phyloP scores from a whole-genome alignment of 2,329 filamentous ascomycete genomes.

The Eutypella sp. region DNA sequence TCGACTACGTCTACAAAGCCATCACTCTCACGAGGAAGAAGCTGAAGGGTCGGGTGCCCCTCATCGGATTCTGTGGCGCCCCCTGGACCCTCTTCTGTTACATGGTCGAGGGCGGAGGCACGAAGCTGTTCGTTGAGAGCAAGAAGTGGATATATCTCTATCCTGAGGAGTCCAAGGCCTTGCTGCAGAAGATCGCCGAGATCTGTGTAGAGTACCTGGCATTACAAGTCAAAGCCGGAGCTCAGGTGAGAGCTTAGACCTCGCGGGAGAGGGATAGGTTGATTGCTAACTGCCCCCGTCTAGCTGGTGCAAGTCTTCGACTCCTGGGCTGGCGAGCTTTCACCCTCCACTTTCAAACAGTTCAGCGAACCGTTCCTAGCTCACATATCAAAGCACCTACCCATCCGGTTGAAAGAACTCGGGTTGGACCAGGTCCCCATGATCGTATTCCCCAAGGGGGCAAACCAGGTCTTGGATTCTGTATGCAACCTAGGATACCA shows the following conservation, averaged over 20 bases:
- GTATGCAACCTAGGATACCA: conserved; percentile 87
- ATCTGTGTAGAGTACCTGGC: conserved; percentile 94
- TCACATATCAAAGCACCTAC: conserved; percentile 78
- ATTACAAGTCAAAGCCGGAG: conserved; percentile 85
- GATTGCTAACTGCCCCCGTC: conserved; percentile 3
- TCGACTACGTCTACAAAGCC: conserved; percentile 93
- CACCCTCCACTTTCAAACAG: conserved; percentile 73
- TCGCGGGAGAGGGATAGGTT: conserved; percentile 2
- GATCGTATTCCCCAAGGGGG: conserved; percentile 97
- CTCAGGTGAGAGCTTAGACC: conserved; percentile 56
- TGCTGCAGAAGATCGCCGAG: conserved; percentile 88
- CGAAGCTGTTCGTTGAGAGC: conserved; percentile 86
- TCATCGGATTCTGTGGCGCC: conserved; percentile 95
- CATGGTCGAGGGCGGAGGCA: conserved; percentile 97
- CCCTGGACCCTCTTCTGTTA: conserved; percentile 97
- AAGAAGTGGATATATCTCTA: conserved; percentile 98
- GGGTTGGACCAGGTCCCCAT: conserved; percentile 81
- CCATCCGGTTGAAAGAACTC: conserved; percentile 66
- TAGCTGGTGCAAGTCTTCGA: conserved; percentile 94
- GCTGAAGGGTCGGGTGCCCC: conserved; percentile 78
- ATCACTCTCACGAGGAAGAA: conserved; percentile 89
- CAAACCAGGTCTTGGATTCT: conserved; percentile 88
- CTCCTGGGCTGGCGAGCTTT: conserved; percentile 94
- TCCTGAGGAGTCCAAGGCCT: conserved; percentile 68
- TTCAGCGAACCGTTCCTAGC: conserved; percentile 84